phyloP scores from a whole-genome alignment of 176 grass and related monocot species.

The Avena insularis region DNA sequence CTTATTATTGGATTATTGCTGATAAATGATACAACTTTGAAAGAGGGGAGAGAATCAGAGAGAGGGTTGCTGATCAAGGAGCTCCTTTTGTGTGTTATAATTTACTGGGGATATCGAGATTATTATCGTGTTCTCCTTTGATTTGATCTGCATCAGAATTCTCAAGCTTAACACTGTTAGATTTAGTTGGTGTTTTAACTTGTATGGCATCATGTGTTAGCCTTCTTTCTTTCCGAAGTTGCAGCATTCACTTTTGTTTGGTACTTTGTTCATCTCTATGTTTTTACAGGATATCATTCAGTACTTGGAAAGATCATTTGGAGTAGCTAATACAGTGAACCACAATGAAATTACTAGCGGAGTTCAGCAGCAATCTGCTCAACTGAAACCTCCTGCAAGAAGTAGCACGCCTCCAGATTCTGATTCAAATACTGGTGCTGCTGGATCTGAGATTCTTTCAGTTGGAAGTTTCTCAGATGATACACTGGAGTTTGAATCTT shows the following conservation, averaged over 20 bases:
- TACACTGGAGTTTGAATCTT: slow-evolving; percentile 77
- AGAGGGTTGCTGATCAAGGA: slow-evolving; percentile 17
- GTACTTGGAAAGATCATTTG: slow-evolving; percentile 96
- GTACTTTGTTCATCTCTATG: slow-evolving; percentile 19
- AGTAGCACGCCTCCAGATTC: slow-evolving; percentile 49
- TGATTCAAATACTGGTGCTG: slow-evolving; percentile 57
- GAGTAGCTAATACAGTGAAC: slow-evolving; percentile 59
- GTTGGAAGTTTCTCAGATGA: slow-evolving; percentile 73
- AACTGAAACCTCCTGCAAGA: slow-evolving; percentile 56
- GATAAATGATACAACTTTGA: slow-evolving; percentile 16
- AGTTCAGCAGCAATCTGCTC: slow-evolving; percentile 63
- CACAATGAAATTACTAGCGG: slow-evolving; percentile 72
- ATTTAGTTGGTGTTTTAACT: slow-evolving; percentile 23
- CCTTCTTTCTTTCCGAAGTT: slow-evolving; percentile 23
- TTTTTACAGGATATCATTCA: slow-evolving; percentile 89
- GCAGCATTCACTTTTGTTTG: neutral
- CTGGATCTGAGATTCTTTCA: slow-evolving; percentile 64
- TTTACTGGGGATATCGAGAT: neutral
- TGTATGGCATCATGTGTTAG: slow-evolving; percentile 9
- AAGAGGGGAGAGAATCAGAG: neutral
- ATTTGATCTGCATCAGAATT: slow-evolving; percentile 14
- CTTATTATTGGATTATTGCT: neutral
- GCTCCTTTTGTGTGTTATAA: slow-evolving; percentile 19
- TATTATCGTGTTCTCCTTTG: neutral
- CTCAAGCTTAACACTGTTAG: slow-evolving; percentile 9